Base-by-base conservation (phyloP, 2,329 filamentous ascomycete genomes). In the Fusarium sp. region DNA sequence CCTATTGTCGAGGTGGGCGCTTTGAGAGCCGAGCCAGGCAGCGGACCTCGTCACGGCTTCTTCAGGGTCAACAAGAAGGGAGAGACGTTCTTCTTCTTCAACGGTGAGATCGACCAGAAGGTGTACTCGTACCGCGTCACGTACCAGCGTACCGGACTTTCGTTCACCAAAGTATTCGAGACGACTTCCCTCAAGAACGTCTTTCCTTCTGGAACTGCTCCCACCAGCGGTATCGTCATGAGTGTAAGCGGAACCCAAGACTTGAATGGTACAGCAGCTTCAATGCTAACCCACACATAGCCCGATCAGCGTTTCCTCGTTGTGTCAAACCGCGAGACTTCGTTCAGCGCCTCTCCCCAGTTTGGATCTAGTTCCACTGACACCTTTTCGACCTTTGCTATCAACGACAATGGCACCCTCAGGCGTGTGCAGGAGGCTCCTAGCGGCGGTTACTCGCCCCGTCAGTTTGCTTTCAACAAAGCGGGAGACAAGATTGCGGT, bases 391-490 rank as follows among this genome's bases (percentile, higher is more conserved):
- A 65, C 63, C 0, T 70, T 69, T 37, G n/a, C 29, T 1, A 69
- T 69, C 17, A 52, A 54, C 0, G 63, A 70, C 0, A 21, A 68
- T 1, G 67, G 67, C 0, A 67, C 57, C 2, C 21, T 69, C 0
- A 31, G 60, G 23, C 65, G 52, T 1, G 58, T 69, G 0, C 67
- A 69, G 25, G 53, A 57, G 1, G 63, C 63, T 9, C 67, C 67
- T 0, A 66, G 65, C 1, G 67, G 67, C 2, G 67, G 67, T 5
- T 69, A 61, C 36, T 48, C 56, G 0, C 67, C 67, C 2, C 67
- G 67, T 3, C 67, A 69, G 9, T 69, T 69, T 25, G 65, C 67
- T 0, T 69, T 69, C 38, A 69, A 70, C 43, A 68, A 67, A 6
- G 47, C 42, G 2, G 67, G 67, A 19, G 67, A 69, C 17, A 69